Evolutionary conservation across 2,329 filamentous ascomycete genomes (phyloP).

Genomic region (Diplodia intermedia): DNA sequence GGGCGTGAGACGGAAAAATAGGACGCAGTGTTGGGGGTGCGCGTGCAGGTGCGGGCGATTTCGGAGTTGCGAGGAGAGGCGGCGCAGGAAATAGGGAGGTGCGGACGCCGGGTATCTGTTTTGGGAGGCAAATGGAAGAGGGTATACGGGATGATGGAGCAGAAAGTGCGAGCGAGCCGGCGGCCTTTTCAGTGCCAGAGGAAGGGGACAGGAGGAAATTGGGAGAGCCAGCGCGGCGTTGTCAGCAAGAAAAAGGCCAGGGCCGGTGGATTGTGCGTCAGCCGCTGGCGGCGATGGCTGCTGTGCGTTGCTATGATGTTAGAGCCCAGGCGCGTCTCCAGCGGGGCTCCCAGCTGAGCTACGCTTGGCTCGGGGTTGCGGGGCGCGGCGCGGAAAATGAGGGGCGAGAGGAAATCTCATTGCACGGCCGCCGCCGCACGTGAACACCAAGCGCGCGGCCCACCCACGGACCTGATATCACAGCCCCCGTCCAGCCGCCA

Average conservation of each 20-base stretch:
- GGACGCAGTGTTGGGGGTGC: slow-evolving; percentile 17
- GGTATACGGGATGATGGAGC: slow-evolving; percentile 5
- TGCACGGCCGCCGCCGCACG: slow-evolving; percentile 19
- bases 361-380: slow-evolving; percentile 25
- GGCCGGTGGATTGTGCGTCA: slow-evolving; percentile 27
- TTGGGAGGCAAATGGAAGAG: background rate
- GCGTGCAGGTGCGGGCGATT: slow-evolving; percentile 20
- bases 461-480: slow-evolving; percentile 16
- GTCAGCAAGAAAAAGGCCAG: slow-evolving; percentile 25
- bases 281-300: slow-evolving; percentile 11
- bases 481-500: slow-evolving; percentile 15
- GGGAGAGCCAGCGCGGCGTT: slow-evolving; percentile 24
- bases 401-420: slow-evolving; percentile 21
- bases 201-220: slow-evolving; percentile 27
- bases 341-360: slow-evolving; percentile 26
- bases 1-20: slow-evolving; percentile 29
- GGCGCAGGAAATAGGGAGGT: background rate
- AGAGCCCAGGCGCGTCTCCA: slow-evolving; percentile 26
- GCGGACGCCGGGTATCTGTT: slow-evolving; percentile 8
- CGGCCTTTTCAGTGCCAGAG: slow-evolving; percentile 17
- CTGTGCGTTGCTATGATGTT: slow-evolving; percentile 26
- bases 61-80: slow-evolving; percentile 5
- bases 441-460: slow-evolving; percentile 9
- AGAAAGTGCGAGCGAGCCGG: background rate
- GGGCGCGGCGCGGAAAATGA: slow-evolving; percentile 28